phyloP scores from a whole-genome alignment of 1,284 basidiomycete genomes.

The Rhodotorula sp. region DNA sequence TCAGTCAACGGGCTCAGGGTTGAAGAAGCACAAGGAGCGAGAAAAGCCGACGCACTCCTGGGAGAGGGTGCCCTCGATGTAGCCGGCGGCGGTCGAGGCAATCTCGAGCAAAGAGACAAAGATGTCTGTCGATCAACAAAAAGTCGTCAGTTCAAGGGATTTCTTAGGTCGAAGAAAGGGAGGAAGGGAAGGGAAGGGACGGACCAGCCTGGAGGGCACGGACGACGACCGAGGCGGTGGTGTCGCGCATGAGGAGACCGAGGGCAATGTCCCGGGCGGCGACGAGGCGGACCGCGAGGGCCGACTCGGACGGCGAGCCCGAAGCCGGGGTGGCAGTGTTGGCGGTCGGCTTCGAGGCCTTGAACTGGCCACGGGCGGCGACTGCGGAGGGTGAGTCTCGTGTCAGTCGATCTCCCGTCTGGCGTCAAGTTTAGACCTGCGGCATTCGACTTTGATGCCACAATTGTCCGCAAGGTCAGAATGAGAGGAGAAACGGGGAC shows the following conservation, averaged over 20 bases:
- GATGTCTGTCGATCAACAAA: slow-evolving; percentile 16
- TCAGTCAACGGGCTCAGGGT: not conserved
- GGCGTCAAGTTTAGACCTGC: too few relatives aligned
- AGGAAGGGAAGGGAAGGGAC: not conserved
- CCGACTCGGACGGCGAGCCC: slow-evolving; percentile 25
- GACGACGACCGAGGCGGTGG: slow-evolving; percentile 40
- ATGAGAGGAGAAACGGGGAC: not conserved
- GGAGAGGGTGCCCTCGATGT: slow-evolving; percentile 40
- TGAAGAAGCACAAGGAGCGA: not conserved
- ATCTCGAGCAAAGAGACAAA: slow-evolving; percentile 26
- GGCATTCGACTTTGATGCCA: not conserved
- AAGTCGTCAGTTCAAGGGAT: not conserved
- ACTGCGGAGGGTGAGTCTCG: not conserved
- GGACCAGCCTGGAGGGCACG: slow-evolving; percentile 37
- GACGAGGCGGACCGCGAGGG: slow-evolving; percentile 30
- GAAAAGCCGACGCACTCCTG: slow-evolving; percentile 19
- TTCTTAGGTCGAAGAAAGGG: not conserved
- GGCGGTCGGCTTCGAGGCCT: slow-evolving; percentile 14
- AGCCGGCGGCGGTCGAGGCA: slow-evolving; percentile 32
- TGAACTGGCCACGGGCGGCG: slow-evolving; percentile 17
- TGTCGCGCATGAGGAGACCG: slow-evolving; percentile 39
- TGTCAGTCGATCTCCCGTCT: not conserved
- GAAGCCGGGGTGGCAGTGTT: slow-evolving; percentile 29
- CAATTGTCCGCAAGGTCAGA: too few relatives aligned
- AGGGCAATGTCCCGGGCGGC: slow-evolving; percentile 40